phyloP scores from a whole-genome alignment of 495 filamentous ascomycete species.

The Beverwykella pulmonaria region DNA sequence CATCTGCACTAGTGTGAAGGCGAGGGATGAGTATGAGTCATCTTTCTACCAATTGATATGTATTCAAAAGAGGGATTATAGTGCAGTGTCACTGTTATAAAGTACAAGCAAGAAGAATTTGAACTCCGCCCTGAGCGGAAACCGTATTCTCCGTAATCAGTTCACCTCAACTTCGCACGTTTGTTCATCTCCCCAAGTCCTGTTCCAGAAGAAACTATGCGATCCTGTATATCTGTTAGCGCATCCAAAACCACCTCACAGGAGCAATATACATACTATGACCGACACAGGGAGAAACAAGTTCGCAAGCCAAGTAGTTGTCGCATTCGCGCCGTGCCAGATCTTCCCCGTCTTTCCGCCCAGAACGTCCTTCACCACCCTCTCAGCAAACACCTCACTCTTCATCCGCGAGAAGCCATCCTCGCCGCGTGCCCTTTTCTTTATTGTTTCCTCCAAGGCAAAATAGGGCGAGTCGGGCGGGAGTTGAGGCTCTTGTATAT shows the following conservation, averaged over 20 bases:
- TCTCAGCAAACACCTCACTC: conserved; percentile 1
- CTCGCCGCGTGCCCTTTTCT: neutral
- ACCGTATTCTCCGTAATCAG: too few relatives aligned
- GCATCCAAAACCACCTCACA: neutral
- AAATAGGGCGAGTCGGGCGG: conserved; percentile 1
- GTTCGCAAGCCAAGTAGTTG: neutral
- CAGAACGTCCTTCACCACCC: conserved; percentile 6
- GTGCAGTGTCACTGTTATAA: too few relatives aligned
- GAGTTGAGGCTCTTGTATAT: neutral
- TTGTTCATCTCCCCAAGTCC: neutral
- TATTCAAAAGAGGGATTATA: too few relatives aligned
- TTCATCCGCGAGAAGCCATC: neutral
- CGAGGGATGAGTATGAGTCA: too few relatives aligned
- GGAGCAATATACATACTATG: neutral
- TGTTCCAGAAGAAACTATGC: neutral
- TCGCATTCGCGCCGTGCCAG: conserved; percentile 1
- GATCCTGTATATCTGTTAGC: neutral
- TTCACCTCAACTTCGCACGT: neutral
- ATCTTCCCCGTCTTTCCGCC: neutral
- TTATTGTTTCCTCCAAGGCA: neutral
- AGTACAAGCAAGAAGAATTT: too few relatives aligned
- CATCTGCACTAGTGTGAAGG: too few relatives aligned
- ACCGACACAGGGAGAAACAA: neutral
- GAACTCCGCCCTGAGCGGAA: too few relatives aligned
- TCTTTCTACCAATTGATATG: too few relatives aligned